Evolutionary conservation across 257 asterid genomes (phyloP).

Genomic region (Parsonsia alboflavescens): DNA sequence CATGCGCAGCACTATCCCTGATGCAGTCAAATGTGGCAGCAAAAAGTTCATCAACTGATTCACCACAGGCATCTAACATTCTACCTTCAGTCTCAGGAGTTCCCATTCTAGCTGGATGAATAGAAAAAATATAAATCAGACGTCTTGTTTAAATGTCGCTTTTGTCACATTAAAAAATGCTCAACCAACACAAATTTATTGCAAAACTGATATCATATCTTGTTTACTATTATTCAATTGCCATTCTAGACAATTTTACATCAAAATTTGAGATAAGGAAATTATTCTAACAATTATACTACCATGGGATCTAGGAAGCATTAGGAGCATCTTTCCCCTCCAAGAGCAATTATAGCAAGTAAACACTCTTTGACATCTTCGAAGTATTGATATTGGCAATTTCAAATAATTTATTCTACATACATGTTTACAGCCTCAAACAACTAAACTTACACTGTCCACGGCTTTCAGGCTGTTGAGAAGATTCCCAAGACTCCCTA

Average conservation of each 20-base stretch:
- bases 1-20: conserved; percentile 64
- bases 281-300: neutral
- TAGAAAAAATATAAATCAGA: conserved; percentile 5
- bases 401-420: neutral
- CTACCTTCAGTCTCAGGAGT: conserved; percentile 37
- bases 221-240: neutral
- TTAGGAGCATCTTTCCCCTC: neutral
- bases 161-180: neutral
- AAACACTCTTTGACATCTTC: neutral
- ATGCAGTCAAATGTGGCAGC: conserved; percentile 92
- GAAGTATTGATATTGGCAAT: neutral
- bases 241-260: neutral
- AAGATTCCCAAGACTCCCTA: conserved; percentile 72
- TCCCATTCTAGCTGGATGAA: conserved; percentile 48
- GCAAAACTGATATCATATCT: neutral
- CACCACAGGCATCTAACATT: conserved; percentile 37
- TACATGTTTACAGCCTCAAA: conserved; percentile 17
- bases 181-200: neutral
- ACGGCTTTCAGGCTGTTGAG: conserved; percentile 32
- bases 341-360: too few species aligned
- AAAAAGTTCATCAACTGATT: conserved; percentile 87
- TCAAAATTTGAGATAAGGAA: neutral
- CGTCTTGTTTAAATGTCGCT: neutral
- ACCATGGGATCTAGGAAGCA: neutral
- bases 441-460: conserved; percentile 48